Conservation (phyloP, 257 asterid genomes). For the Ilex aquifolium region DNA sequence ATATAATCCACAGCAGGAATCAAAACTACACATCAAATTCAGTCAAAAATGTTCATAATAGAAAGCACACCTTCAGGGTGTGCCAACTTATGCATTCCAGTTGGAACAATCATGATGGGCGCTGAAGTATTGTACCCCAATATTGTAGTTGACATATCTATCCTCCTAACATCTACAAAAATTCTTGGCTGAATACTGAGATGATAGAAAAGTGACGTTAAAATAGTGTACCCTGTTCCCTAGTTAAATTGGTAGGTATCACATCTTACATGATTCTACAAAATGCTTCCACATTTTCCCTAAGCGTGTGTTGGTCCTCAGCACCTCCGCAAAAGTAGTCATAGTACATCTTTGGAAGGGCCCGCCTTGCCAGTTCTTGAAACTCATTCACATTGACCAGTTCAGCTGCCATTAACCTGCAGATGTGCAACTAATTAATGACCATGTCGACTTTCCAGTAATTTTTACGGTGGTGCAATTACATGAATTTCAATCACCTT, state of each 20-base stretch:
- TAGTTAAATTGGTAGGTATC: background rate
- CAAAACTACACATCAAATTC: background rate
- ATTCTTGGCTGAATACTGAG: slow-evolving; percentile 49
- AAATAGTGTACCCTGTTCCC: background rate
- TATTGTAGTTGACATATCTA: slow-evolving; percentile 43
- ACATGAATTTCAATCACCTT: no score
- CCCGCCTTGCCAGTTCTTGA: slow-evolving; percentile 52
- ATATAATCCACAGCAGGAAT: background rate
- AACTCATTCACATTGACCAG: slow-evolving; percentile 39
- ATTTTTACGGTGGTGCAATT: background rate
- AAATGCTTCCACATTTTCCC: slow-evolving; percentile 51
- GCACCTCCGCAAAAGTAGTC: slow-evolving; percentile 59
- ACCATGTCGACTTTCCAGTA: background rate
- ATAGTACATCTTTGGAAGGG: slow-evolving; percentile 62
- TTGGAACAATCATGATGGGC: slow-evolving; percentile 56
- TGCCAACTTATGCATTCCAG: slow-evolving; percentile 45
- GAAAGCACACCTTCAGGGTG: slow-evolving; percentile 42
- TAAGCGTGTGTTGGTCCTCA: slow-evolving; percentile 57
- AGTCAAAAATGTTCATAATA: background rate
- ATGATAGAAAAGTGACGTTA: background rate
- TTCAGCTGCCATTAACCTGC: slow-evolving; percentile 38
- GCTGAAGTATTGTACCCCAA: slow-evolving; percentile 42
- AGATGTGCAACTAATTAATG: background rate
- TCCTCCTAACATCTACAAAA: slow-evolving; percentile 48
- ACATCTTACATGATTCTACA: slow-evolving; percentile 39